Percentiles rank a stretch among this genome's conserved stretches.
Evolutionary conservation across 352 stramenopile genomes (phyloP).

Genomic region (Globisporangium perplexum): DNA sequence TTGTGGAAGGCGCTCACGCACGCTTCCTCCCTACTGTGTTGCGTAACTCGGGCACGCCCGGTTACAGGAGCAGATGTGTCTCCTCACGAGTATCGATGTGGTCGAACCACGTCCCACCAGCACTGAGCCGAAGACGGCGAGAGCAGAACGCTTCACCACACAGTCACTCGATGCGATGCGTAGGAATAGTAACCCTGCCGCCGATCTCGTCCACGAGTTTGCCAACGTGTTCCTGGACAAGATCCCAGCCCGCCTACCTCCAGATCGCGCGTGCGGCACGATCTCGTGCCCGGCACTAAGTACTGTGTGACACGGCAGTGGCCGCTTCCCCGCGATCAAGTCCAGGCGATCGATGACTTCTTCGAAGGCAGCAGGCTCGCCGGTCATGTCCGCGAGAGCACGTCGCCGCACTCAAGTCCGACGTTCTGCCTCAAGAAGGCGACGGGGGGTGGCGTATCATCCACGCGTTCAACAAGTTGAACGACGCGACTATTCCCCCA

Average conservation of each 20-base stretch:
- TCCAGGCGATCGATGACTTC: slow-evolving; percentile 17
- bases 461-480: slow-evolving; percentile 30
- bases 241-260: slow-evolving; percentile 6
- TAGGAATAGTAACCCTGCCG: slow-evolving; percentile 2
- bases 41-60: too few species aligned
- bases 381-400: slow-evolving; percentile 15
- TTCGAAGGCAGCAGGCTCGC: slow-evolving; percentile 12
- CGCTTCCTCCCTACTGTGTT: too few species aligned
- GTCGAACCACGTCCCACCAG: neutral
- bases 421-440: slow-evolving; percentile 31
- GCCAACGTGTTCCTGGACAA: slow-evolving; percentile 16
- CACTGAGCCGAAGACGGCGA: slow-evolving; percentile 10
- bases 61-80: slow-evolving; percentile 16
- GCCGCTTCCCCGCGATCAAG: slow-evolving; percentile 19
- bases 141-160: slow-evolving; percentile 11
- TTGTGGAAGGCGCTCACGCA: too few species aligned
- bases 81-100: neutral
- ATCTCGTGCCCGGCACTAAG: slow-evolving; percentile 19
- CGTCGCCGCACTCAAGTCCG: slow-evolving; percentile 16
- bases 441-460: slow-evolving; percentile 22
- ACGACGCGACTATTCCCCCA: slow-evolving; percentile 20
- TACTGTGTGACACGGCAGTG: slow-evolving; percentile 20
- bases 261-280: slow-evolving; percentile 15
- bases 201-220: neutral
- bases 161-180: slow-evolving; percentile 11